Evolutionary conservation across 768 basidiomycete species (phyloP), one percentile per base, ranked within the genome.

Genomic region (Epithele typhae): DNA sequence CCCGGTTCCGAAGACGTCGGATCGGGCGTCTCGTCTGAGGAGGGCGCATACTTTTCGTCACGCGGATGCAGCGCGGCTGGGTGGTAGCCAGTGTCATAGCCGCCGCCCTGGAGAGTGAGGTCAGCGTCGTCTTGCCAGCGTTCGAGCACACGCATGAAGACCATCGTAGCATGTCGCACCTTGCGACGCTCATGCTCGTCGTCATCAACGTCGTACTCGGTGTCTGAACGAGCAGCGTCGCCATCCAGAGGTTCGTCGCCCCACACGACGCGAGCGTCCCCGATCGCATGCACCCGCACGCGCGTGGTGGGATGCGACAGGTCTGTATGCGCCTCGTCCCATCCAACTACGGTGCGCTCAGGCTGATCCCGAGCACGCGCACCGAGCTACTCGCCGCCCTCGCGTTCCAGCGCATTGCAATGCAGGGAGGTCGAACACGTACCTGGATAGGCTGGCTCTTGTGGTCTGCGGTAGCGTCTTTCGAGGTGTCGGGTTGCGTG

Each of bases 1-100:
- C n/a, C n/a, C n/a, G n/a, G n/a, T n/a, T n/a, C n/a, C n/a, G n/a
- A n/a, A n/a, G n/a, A n/a, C n/a, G 27, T 14, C 27, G 27, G 27
- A 30, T 14, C 27, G 8, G 27, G 27, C 27, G 27, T 30, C 27
- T 14, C n/a, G n/a, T n/a, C n/a, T n/a, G n/a, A 14, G 27, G 27
- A 30, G 27, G 27, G 27, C 8, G 27, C 7, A 14, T 30, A 7
- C 8, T 30, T 36, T 42, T 49, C 33, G 4, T 36, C 19, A 1
- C 35, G 36, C 33, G 62, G 59, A 42, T 59, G 58, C 21, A 60
- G 46, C 36, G 49, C 27, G 3, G 62, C 47, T 11, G 62, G 59
- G 47, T 63, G 62, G 49, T 63, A 63, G 48, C 53, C 49, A 0
- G 59, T 55, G 37, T 60, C 58, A 37, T 59, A 57, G 15, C 53